Percentiles rank a stretch among this genome's conserved stretches.
These are phyloP conservation scores for Artomyces pyxidatus DNA, from an alignment of 768 basidiomycete genomes.

Conservation along the genomic window DNA sequence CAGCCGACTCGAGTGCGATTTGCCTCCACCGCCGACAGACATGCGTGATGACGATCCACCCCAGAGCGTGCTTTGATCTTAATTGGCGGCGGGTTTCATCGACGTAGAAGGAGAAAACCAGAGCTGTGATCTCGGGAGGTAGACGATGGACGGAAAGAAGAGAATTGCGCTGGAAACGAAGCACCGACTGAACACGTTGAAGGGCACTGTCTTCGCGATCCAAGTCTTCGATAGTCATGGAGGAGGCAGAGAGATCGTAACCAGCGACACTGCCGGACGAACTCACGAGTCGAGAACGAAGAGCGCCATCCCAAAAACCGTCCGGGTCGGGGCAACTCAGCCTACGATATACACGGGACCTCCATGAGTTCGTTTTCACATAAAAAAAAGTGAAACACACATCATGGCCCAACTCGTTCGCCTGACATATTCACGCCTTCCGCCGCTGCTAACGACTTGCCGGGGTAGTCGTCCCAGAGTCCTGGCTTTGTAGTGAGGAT, in stretches of 20 bases:
- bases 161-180: neutral
- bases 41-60: neutral
- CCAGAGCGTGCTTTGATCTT: neutral
- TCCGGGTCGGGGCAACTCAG: neutral
- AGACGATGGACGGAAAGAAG: neutral
- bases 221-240: neutral
- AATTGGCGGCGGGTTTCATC: neutral
- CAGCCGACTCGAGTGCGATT: neutral
- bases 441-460: too few relatives aligned
- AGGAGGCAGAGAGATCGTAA: neutral
- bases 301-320: neutral
- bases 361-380: too few relatives aligned
- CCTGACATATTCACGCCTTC: too few relatives aligned
- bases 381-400: too few relatives aligned
- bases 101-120: neutral
- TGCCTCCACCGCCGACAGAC: neutral
- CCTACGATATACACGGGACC: too few relatives aligned
- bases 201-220: neutral
- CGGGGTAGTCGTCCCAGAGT: too few relatives aligned
- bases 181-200: neutral
- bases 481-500: too few relatives aligned
- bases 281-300: neutral
- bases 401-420: too few relatives aligned
- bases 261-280: neutral
- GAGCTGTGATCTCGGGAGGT: neutral